phyloP scores from a whole-genome alignment of 768 basidiomycete species.

The Sarcodon aspratus region DNA sequence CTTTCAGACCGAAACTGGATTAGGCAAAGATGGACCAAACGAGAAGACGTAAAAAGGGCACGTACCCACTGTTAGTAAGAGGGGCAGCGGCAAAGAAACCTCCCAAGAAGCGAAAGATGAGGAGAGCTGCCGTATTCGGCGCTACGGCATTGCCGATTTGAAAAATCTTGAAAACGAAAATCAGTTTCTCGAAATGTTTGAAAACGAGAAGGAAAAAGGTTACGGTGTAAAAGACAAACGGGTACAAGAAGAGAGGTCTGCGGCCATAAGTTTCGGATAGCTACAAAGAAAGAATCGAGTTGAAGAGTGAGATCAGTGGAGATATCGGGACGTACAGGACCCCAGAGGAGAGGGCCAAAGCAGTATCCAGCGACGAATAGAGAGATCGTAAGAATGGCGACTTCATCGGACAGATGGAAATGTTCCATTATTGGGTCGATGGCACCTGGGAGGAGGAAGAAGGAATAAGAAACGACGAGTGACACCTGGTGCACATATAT shows the following conservation, averaged over 20 bases:
- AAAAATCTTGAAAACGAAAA: slow-evolving; percentile 51
- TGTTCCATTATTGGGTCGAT: slow-evolving; percentile 22
- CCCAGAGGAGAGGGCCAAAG: slow-evolving; percentile 52
- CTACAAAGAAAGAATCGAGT: not conserved
- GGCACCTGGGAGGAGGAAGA: not conserved
- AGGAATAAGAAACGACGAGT: too few species aligned
- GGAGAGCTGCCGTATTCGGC: slow-evolving; percentile 47
- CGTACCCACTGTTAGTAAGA: slow-evolving; percentile 56
- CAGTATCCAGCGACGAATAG: slow-evolving; percentile 63
- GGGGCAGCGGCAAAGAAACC: slow-evolving; percentile 63
- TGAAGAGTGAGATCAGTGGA: not conserved
- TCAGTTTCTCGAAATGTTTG: too few species aligned
- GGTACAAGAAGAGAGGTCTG: slow-evolving; percentile 34
- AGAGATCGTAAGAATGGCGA: slow-evolving; percentile 43
- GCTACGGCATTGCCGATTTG: slow-evolving; percentile 54
- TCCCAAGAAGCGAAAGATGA: slow-evolving; percentile 61
- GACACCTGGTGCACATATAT: too few species aligned
- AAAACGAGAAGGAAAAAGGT: too few species aligned
- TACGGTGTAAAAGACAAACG: slow-evolving; percentile 14
- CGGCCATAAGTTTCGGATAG: slow-evolving; percentile 39
- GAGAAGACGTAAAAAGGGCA: not conserved
- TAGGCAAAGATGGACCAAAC: not conserved
- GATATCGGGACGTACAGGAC: slow-evolving; percentile 16
- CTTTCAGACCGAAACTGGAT: slow-evolving; percentile 17
- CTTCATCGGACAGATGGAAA: slow-evolving; percentile 38